Percentiles rank a stretch among this genome's conserved stretches.
Conservation (phyloP, 2,329 filamentous ascomycete genomes). For the Microsporum audouinii region DNA sequence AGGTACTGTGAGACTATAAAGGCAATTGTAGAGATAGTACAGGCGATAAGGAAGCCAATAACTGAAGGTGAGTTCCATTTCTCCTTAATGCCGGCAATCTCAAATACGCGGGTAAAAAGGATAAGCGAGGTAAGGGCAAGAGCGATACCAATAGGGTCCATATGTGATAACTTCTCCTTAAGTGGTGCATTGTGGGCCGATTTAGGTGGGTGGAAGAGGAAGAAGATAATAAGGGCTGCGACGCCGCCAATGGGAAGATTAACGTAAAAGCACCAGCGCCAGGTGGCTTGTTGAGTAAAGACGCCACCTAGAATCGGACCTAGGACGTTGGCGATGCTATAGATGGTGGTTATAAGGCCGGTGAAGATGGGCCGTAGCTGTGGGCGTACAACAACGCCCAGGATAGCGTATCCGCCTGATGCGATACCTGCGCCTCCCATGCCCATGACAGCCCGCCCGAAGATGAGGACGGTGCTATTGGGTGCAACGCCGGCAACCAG, state of each 20-base stretch:
- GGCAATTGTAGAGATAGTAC: conserved; percentile 26
- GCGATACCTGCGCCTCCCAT: conserved; percentile 28
- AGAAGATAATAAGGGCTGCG: conserved; percentile 19
- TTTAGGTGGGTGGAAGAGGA: conserved; percentile 23
- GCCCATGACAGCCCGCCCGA: conserved; percentile 28
- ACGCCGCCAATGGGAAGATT: conserved; percentile 24
- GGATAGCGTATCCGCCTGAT: conserved; percentile 28
- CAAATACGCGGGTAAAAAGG: conserved; percentile 6
- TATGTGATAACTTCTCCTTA: conserved; percentile 8
- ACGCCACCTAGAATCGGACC: conserved; percentile 45
- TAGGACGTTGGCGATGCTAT: conserved; percentile 19
- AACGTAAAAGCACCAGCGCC: conserved; percentile 16
- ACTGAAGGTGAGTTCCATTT: conserved; percentile 31
- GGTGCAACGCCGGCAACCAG: conserved; percentile 29
- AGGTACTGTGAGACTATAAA: conserved; percentile 29
- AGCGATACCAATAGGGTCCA: conserved; percentile 5
- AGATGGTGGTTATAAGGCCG: conserved; percentile 12
- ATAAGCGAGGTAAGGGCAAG: conserved; percentile 1
- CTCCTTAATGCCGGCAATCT: conserved; percentile 21
- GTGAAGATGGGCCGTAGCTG: conserved; percentile 5
- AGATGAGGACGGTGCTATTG: conserved; percentile 27
- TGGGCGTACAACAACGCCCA: conserved; percentile 32
- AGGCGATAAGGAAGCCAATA: conserved; percentile 38
- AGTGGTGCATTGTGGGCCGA: neutral
- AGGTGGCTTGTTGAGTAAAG: conserved; percentile 42